These are phyloP conservation scores for Cryphonectria japonica DNA, from an alignment of 2,329 filamentous ascomycete genomes.

Conservation along the genomic window DNA sequence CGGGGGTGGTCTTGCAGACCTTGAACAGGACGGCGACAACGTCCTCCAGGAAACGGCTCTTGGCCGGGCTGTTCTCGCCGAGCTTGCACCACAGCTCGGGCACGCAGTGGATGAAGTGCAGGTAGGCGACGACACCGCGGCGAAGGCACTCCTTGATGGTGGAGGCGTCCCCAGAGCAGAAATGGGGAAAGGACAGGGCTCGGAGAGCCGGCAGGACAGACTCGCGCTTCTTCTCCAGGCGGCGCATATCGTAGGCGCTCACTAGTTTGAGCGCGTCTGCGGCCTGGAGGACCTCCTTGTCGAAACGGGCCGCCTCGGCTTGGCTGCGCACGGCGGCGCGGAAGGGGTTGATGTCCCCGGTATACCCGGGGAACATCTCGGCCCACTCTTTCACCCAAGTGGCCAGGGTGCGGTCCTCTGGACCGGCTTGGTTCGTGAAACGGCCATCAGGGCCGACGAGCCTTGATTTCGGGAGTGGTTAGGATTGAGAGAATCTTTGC, in stretches of 20 bases:
- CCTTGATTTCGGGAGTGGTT: neutral
- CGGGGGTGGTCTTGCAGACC: neutral
- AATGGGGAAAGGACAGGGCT: neutral
- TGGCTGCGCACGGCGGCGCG: too few species aligned
- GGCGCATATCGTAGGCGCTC: neutral
- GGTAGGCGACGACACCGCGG: neutral
- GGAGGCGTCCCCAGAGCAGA: neutral
- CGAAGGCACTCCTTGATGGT: neutral
- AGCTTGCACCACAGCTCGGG: neutral
- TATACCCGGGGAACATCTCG: neutral
- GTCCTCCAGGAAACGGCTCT: neutral
- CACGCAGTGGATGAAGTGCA: neutral
- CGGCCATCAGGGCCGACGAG: neutral
- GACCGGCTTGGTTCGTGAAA: neutral
- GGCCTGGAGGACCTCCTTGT: neutral
- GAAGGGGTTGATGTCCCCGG: neutral
- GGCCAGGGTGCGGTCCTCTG: neutral
- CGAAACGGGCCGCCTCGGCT: neutral
- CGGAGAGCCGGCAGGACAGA: neutral
- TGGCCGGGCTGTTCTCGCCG: neutral
- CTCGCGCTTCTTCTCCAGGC: neutral
- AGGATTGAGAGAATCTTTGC: neutral
- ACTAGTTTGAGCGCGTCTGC: neutral
- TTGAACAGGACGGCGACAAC: neutral
- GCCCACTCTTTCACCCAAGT: neutral